Evolutionary conservation across 225 moss, liverwort and hornwort species (phyloP), one percentile per base, ranked within the genome.

Genomic region (Rhytidiadelphus loreus): DNA sequence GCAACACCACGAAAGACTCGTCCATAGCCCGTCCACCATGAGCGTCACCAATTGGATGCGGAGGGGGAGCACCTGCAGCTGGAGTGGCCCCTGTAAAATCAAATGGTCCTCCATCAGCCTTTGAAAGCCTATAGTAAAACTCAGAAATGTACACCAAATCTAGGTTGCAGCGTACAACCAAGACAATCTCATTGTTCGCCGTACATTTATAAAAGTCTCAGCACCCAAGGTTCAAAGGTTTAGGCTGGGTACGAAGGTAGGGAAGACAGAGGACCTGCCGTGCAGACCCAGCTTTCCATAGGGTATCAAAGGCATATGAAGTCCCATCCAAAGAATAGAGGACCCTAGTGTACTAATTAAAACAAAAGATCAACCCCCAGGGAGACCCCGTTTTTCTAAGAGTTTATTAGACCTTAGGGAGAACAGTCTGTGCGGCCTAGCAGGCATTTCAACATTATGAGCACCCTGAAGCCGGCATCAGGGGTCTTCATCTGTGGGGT

Each of bases 1-100:
- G 99, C 79, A 99, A 90, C 80, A 99, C 99, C 77, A 99, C 97
- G 84, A 99, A 99, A 9, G 99, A 99, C 82, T 96, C 99, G 57
- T 99, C 99, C 97, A 98, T 96, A 71, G 98, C 95, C 84, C 97
- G 89, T 84, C 96, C 96, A 48, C 95, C 95, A 91, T 97, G 98
- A 84, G 92, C 91, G 14, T 99, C 98, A 52, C 92, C 93, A 57
- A 90, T 79, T 68, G 89, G 90, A 73, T 92, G 93, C 41, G 88
- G 91, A 87, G 89, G 90, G 50, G 90, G 90, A 50, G 86, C 90
- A 90, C 91, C 92, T 60, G 86, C 92, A 88, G 86, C 86, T 87
- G 91, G 89, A 86, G 88, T 43, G 13, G 83, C 94, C 35, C 94
- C 93, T 86, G 95, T 87, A 33, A 90, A 95, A 44, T 88, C 89